Evolutionary conservation across 208 protist species (phyloP).

Genomic region (Phytomonas sp.): DNA sequence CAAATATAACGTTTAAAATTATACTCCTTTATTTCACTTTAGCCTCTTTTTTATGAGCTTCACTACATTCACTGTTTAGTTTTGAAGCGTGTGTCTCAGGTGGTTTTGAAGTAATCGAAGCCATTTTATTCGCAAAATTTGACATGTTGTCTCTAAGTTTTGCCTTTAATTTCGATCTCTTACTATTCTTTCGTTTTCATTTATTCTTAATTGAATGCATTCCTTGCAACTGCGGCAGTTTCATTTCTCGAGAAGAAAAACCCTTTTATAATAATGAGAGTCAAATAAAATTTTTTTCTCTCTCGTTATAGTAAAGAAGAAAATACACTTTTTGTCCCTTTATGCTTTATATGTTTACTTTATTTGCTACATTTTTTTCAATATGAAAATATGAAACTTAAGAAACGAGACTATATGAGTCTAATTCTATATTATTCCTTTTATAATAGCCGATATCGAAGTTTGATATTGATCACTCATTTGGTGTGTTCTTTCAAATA

Average conservation of each 20-base stretch:
- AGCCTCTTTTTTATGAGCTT: neutral
- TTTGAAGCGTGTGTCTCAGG: constrained; percentile 4
- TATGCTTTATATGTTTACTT: constrained; percentile 15
- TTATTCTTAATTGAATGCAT: constrained; percentile 5
- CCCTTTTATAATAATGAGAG: constrained; percentile 5
- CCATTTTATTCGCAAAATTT: neutral
- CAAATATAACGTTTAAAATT: neutral
- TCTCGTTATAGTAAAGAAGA: constrained; percentile 3
- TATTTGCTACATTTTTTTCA: constrained; percentile 6
- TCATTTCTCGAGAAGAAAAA: constrained; percentile 12
- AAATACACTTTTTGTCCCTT: constrained; percentile 4
- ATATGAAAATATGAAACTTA: constrained; percentile 10
- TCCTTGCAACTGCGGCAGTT: constrained; percentile 10
- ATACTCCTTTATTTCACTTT: neutral
- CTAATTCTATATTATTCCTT: neutral
- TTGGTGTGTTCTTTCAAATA: neutral
- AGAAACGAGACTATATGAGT: neutral
- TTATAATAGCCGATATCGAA: neutral
- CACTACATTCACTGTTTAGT: constrained; percentile 2
- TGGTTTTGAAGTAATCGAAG: neutral
- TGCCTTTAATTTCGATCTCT: constrained; percentile 7
- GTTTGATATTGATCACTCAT: neutral
- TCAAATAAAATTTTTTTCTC: neutral
- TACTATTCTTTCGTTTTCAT: constrained; percentile 11
- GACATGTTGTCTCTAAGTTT: constrained; percentile 9